Conservation (phyloP, 2,329 filamentous ascomycete species). For the Dothideomycetes sp. region DNA sequence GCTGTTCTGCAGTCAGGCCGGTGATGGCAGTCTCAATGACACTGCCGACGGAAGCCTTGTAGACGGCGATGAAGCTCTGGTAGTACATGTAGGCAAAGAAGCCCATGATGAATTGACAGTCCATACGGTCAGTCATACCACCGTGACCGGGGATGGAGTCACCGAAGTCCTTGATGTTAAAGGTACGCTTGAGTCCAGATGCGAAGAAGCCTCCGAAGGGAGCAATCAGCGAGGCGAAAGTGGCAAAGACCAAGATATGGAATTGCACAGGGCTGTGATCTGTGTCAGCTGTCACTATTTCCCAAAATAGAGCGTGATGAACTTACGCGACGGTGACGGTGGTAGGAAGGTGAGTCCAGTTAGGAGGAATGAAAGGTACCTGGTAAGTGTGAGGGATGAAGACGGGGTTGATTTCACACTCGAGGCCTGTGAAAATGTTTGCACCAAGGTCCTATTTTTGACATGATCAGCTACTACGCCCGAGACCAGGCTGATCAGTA, state of each 20-base stretch:
- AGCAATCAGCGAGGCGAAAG: constrained; percentile 91
- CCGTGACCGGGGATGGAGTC: constrained; percentile 96
- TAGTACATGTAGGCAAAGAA: constrained; percentile 99
- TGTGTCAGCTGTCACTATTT: too few relatives aligned
- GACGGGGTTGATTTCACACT: constrained; percentile 85
- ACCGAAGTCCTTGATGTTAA: constrained; percentile 99
- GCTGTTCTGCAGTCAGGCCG: constrained; percentile 77
- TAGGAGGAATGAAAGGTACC: constrained; percentile 47
- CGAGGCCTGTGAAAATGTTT: constrained; percentile 81
- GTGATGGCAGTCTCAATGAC: constrained; percentile 89
- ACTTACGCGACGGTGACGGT: constrained; percentile 57
- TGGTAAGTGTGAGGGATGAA: constrained; percentile 72
- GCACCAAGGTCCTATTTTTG: constrained; percentile 64
- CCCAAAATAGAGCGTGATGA: too few relatives aligned
- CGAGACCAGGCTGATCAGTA: neutral
- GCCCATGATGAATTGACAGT: constrained; percentile 99
- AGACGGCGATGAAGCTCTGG: constrained; percentile 82
- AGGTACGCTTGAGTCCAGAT: constrained; percentile 92
- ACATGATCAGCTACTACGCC: too few relatives aligned
- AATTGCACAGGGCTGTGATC: constrained; percentile 65
- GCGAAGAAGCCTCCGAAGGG: constrained; percentile 98
- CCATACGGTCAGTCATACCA: constrained; percentile 97
- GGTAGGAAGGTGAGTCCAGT: constrained; percentile 61
- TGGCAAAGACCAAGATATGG: constrained; percentile 80
- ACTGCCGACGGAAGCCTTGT: constrained; percentile 74